Base-by-base conservation (phyloP, 2,329 filamentous ascomycete genomes). In the Westerdykella ornata region DNA sequence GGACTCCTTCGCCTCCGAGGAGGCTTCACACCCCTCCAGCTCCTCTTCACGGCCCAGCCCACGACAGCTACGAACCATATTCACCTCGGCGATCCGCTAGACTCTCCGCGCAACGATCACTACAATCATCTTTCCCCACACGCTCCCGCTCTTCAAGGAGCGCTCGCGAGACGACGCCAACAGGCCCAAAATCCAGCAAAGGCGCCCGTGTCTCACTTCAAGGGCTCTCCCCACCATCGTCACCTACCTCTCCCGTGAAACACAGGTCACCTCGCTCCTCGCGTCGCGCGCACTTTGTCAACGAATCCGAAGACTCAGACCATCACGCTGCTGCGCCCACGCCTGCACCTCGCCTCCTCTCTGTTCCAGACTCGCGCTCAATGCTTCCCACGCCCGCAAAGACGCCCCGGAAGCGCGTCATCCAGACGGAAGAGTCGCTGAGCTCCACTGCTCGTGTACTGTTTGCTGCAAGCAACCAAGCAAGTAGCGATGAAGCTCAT, bases 381-480 rank as follows among this genome's bases (percentile, higher is more conserved):
- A 84, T 85, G 75, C 76, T 89, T 35, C 84, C 83, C 13, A 90
- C 86, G 3, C 86, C 86, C 2, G 77, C 80, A 49, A 89, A 89
- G 70, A 90, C 86, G 3, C 86, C 78, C 3, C 75, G 76, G 63
- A 86, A 84, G 70, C 76, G 75, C 48, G 57, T 66, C 3, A 55
- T 62, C 28, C 49, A 62, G 29, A 42, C 71, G 16, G 54, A 61
- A 34, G 55, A 62, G 12, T 66, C 72, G 43, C 54, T 74, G 38
- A 65, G 69, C 37, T 59, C 68, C 4, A 72, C 75, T 28, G 72
- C 76, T 19, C 74, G 78, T 44, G 67, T 73, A 19, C 62, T 79
- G 19, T 80, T 78, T 56, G 22, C 22, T 26, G 72, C 72, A 70
- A 81, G 75, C 56, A 70, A 85, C 13, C 84, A 86, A 46, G 68